These are phyloP conservation scores for Eucalyptus brandiana DNA, from an alignment of 345 rosid species.

Conservation along the genomic window DNA sequence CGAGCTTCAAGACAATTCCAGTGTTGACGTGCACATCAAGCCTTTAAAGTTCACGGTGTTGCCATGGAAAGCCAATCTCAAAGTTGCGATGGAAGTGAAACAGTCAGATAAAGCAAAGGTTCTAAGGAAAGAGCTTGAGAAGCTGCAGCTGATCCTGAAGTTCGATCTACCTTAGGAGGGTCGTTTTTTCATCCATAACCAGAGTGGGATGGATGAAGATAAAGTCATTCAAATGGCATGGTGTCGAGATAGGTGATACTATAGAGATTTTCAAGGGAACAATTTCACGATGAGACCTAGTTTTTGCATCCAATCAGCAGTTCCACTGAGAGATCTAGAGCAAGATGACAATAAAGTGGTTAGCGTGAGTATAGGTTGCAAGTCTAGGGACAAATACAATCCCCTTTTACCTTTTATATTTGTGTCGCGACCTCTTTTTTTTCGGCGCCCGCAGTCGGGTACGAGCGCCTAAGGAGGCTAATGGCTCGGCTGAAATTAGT, in stretches of 20 bases:
- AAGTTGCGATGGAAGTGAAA: constrained; percentile 11
- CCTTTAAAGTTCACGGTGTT: constrained; percentile 17
- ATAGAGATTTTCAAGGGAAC: constrained; percentile 6
- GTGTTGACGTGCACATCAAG: constrained; percentile 7
- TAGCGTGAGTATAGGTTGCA: background rate
- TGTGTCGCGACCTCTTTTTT: too few relatives aligned
- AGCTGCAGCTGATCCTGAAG: background rate
- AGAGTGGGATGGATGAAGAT: constrained; percentile 29
- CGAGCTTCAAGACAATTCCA: constrained; percentile 13
- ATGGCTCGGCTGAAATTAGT: too few relatives aligned
- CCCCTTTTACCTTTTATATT: background rate
- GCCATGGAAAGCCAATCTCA: constrained; percentile 3
- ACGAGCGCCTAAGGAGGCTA: too few relatives aligned
- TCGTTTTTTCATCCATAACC: constrained; percentile 23
- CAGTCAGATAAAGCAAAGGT: constrained; percentile 3
- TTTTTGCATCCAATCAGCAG: background rate
- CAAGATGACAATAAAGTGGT: background rate
- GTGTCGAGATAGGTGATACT: constrained; percentile 6
- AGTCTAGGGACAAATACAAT: background rate
- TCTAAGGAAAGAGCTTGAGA: constrained; percentile 14
- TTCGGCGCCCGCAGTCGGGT: too few relatives aligned
- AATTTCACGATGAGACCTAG: background rate
- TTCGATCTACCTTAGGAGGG: constrained; percentile 15
- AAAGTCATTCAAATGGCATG: constrained; percentile 13
- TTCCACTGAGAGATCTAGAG: background rate